Percentiles rank a stretch among this genome's conserved stretches.
Evolutionary conservation across 2,329 filamentous ascomycete species (phyloP).

Genomic region (Ophiocordyceps australis): DNA sequence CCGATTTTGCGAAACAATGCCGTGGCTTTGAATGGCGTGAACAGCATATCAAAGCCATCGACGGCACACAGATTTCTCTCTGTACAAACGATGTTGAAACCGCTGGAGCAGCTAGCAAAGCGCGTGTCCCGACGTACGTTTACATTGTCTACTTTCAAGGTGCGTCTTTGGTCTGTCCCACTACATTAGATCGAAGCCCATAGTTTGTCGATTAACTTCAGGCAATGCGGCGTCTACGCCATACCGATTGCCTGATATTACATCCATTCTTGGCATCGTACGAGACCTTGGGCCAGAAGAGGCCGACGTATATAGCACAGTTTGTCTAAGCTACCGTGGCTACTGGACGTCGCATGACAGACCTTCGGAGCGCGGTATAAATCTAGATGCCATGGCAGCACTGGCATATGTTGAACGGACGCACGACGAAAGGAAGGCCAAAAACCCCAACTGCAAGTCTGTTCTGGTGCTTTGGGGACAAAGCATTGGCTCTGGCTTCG

Average conservation of each 20-base stretch:
- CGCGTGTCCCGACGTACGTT: too few species aligned
- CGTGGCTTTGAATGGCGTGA: conserved; percentile 50
- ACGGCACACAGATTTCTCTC: conserved; percentile 47
- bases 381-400: conserved; percentile 47
- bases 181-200: too few species aligned
- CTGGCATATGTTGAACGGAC: conserved; percentile 38
- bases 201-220: too few species aligned
- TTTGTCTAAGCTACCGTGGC: conserved; percentile 47
- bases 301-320: conserved; percentile 20
- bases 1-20: conserved; percentile 41
- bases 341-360: conserved; percentile 64
- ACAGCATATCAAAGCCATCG: conserved; percentile 36
- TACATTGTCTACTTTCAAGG: conserved; percentile 42
- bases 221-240: conserved; percentile 42
- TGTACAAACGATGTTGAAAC: conserved; percentile 28
- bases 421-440: conserved; percentile 10
- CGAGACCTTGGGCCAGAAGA: conserved; percentile 15
- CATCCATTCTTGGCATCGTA: conserved; percentile 28
- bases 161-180: conserved; percentile 14
- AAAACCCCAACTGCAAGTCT: conserved; percentile 8
- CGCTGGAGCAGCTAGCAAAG: conserved; percentile 1
- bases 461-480: conserved; percentile 55
- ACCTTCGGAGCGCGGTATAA: conserved; percentile 52
- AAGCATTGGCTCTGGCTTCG: conserved; percentile 57
- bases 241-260: conserved; percentile 36